Conservation (phyloP, 345 rosid genomes). For the Combretum micranthum region DNA sequence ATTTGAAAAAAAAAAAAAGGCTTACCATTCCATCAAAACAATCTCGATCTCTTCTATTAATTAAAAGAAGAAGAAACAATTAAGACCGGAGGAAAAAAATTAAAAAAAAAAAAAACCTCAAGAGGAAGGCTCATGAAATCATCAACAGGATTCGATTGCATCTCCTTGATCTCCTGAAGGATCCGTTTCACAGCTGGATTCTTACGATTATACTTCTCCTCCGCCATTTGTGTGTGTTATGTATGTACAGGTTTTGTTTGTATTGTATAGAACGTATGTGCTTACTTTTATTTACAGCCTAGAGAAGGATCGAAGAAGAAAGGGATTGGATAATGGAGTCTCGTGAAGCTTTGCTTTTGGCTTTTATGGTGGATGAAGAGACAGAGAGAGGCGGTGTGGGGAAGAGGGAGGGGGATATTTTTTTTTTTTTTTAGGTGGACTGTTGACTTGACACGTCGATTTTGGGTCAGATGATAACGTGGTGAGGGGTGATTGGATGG, state of each 20-base stretch:
- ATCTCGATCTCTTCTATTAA: background rate
- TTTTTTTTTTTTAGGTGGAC: background rate
- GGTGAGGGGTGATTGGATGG: constrained; percentile 19
- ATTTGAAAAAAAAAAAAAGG: no score
- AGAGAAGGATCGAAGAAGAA: background rate
- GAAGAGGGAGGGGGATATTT: background rate
- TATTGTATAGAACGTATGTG: no score
- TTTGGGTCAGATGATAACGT: constrained; percentile 11
- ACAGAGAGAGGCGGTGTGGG: background rate
- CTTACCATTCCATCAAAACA: background rate
- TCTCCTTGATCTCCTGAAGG: constrained; percentile 96
- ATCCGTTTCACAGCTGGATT: constrained; percentile 98
- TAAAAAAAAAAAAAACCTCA: constrained; percentile 37
- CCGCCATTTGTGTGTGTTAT: constrained; percentile 39
- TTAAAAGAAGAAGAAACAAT: background rate
- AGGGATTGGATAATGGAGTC: background rate
- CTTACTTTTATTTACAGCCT: no score
- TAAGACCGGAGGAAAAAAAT: background rate
- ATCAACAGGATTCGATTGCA: constrained; percentile 96
- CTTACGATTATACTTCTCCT: constrained; percentile 75
- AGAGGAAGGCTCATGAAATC: constrained; percentile 98
- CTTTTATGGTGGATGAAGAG: background rate
- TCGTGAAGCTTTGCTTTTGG: no score
- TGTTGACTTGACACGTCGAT: constrained; percentile 14
- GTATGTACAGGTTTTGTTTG: no score